phyloP scores from a whole-genome alignment of 345 rosid genomes.

The Brassica cretica region DNA sequence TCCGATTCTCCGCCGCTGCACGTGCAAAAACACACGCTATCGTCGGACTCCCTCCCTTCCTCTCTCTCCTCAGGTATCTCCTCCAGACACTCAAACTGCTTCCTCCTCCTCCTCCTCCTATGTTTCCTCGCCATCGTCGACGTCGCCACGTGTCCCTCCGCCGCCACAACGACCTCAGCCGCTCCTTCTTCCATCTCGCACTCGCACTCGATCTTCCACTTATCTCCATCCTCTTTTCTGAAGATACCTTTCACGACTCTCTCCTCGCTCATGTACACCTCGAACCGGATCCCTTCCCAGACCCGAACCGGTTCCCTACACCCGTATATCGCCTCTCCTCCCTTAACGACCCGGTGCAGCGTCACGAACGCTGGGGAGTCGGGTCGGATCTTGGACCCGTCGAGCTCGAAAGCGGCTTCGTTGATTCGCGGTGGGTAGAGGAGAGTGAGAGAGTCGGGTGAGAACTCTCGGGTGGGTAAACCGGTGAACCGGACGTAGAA shows the following conservation, averaged over 20 bases:
- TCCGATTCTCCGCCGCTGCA: constrained; percentile 38
- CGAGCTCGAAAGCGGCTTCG: constrained; percentile 51
- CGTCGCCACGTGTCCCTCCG: constrained; percentile 57
- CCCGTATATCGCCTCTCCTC: constrained; percentile 53
- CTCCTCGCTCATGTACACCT: constrained; percentile 61
- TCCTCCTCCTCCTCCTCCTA: constrained; percentile 42
- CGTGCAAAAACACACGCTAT: constrained; percentile 42
- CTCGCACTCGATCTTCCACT: constrained; percentile 65
- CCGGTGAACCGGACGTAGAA: constrained; percentile 58
- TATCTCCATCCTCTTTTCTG: constrained; percentile 46
- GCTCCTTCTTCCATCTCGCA: constrained; percentile 45
- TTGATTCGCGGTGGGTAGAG: constrained; percentile 65
- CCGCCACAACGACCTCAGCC: constrained; percentile 54
- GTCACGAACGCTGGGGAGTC: constrained; percentile 60
- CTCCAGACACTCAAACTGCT: constrained; percentile 46
- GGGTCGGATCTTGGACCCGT: constrained; percentile 63
- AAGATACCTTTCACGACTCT: constrained; percentile 62
- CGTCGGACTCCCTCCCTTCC: constrained; percentile 42
- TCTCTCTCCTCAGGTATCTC: constrained; percentile 80
- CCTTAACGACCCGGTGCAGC: constrained; percentile 54
- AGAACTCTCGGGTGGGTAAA: constrained; percentile 6
- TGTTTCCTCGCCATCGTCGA: constrained; percentile 45
- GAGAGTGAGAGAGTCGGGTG: constrained; percentile 68
- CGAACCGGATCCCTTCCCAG: constrained; percentile 66
- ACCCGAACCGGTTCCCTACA: constrained; percentile 61